Base-by-base conservation (phyloP, 73 alveolate species). In the Paramecium pentaurelia region DNA sequence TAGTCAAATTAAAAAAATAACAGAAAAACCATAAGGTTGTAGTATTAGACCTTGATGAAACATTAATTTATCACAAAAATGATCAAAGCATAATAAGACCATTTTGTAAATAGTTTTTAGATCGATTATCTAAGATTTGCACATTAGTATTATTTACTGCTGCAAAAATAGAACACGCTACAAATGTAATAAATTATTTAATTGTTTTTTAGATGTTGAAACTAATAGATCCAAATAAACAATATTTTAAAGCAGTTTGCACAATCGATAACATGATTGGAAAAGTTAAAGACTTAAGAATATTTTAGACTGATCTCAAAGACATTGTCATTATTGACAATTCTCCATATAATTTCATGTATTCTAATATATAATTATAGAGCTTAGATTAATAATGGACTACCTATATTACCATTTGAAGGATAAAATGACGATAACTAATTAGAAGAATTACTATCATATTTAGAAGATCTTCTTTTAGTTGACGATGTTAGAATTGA, bases 31-130 rank as follows among this genome's bases (percentile, higher is more conserved):
- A 36, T 11, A 75, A 75, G 30, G 37, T 75, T 42, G 60, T 75
- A 2, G 88, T 75, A 3, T 20, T 75, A 14, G 88, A 75, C 60
- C 88, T 75, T 38, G 88, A 75, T 75, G 88, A 75, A n/a, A 75
- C 88, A 36, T 42, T 75, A 34, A 44, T 75, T 25, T 42, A 75
- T 10, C 58, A 36, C 7, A 75, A 34, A 18, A 42, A 25, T 4
- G 32, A 14, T 22, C 16, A 75, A 37, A 75, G 25, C 2, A 10
- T 10, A 11, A 38, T 75, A 22, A 30, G 88, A 20, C 88, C 88
- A 2, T 75, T 3, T 42, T 75, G 88, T 75, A 38, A 36, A 12
- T 25, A 75, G 34, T 75, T 75, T 75, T 42, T 75, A 5, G 88
- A 75, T 14, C 16, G 68, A 16, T 75, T 75, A 42, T 75, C 88